phyloP scores from a whole-genome alignment of 257 asterid genomes.

The Marsdenia floribunda region DNA sequence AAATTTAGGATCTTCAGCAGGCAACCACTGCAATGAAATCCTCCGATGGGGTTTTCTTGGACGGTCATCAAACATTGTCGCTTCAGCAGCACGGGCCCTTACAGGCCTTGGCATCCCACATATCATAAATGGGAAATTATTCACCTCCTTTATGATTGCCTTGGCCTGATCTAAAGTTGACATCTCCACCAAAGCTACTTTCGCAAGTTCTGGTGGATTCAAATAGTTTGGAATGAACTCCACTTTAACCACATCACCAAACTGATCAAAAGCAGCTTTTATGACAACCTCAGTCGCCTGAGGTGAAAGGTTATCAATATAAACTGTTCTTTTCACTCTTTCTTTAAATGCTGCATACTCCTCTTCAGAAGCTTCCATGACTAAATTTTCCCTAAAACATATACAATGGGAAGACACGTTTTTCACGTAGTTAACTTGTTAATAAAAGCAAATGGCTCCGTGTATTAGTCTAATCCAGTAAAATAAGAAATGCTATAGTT shows the following conservation, averaged over 20 bases:
- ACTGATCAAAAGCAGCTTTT: slow-evolving; percentile 68
- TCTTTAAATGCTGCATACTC: slow-evolving; percentile 57
- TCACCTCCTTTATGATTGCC: slow-evolving; percentile 31
- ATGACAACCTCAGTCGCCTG: slow-evolving; percentile 47
- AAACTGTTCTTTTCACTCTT: slow-evolving; percentile 56
- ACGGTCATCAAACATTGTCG: slow-evolving; percentile 71
- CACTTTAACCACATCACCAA: slow-evolving; percentile 51
- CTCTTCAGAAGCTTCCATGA: slow-evolving; percentile 36
- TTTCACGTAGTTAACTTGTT: too few species aligned
- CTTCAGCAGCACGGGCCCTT: slow-evolving; percentile 45
- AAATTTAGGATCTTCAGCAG: slow-evolving; percentile 47
- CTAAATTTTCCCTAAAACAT: neutral
- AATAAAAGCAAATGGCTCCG: neutral
- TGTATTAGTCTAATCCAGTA: neutral
- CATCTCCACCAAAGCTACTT: slow-evolving; percentile 80
- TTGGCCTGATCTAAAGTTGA: slow-evolving; percentile 43
- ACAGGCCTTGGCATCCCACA: slow-evolving; percentile 93
- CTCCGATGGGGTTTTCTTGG: slow-evolving; percentile 62
- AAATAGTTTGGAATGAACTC: slow-evolving; percentile 53
- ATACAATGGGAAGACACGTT: neutral
- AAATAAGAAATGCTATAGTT: neutral
- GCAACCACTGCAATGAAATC: slow-evolving; percentile 58
- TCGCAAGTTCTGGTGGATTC: slow-evolving; percentile 35
- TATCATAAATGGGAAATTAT: slow-evolving; percentile 54
- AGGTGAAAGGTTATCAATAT: slow-evolving; percentile 60